A percentile compares a stretch with the other conserved stretches of the same genome.
phyloP scores from a whole-genome alignment of 23 red algal species.

The Chondrus crispus region DNA sequence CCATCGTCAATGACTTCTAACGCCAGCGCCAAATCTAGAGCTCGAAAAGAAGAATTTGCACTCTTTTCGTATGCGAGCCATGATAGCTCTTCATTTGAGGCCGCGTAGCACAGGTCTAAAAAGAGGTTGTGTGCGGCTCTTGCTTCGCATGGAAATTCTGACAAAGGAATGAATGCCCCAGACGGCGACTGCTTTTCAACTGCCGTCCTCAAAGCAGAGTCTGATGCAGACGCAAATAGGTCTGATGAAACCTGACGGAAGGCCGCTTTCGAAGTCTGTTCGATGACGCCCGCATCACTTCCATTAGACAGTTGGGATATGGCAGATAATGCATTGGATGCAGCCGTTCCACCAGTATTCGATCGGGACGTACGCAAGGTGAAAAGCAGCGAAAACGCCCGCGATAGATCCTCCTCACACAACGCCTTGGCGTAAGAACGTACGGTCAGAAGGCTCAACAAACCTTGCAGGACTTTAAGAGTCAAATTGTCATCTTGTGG shows the following conservation, averaged over 20 bases:
- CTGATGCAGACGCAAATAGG: constrained; percentile 51
- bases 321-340: constrained; percentile 19
- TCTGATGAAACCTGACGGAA: constrained; percentile 68
- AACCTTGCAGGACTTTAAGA: constrained; percentile 59
- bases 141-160: constrained; percentile 39
- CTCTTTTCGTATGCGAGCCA: constrained; percentile 12
- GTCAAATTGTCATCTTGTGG: constrained; percentile 39
- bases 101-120: constrained; percentile 43
- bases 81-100: background rate
- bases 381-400: constrained; percentile 57
- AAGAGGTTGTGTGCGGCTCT: constrained; percentile 34
- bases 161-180: constrained; percentile 15
- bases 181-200: background rate
- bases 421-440: constrained; percentile 35
- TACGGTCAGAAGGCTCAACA: constrained; percentile 63
- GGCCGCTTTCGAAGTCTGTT: constrained; percentile 61
- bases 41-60: background rate
- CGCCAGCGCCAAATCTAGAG: constrained; percentile 19
- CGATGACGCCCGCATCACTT: constrained; percentile 43
- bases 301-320: constrained; percentile 21
- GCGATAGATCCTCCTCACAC: constrained; percentile 18
- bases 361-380: background rate
- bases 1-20: constrained; percentile 62
- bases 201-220: constrained; percentile 29
- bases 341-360: background rate